Conservation (phyloP, 805 yeast genomes). For the Lachancea sp. region DNA sequence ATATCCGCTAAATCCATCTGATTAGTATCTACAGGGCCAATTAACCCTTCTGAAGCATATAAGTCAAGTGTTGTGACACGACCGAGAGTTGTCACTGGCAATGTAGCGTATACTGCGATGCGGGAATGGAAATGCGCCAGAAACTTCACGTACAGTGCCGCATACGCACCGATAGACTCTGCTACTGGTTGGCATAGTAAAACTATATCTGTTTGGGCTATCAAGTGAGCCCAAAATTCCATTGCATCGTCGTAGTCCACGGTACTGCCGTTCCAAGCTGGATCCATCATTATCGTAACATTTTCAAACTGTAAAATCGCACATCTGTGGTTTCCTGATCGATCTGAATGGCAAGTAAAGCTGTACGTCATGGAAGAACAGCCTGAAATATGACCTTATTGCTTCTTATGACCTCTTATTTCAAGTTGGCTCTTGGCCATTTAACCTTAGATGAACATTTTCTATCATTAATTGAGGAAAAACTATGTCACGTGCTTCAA, state of each 20-base stretch:
- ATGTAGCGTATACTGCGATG: conserved; percentile 76
- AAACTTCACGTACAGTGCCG: conserved; percentile 52
- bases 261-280: conserved; percentile 61
- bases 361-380: conserved; percentile 8
- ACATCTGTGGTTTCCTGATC: conserved; percentile 26
- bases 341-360: conserved; percentile 9
- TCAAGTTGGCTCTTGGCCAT: too few species aligned
- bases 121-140: conserved; percentile 48
- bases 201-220: conserved; percentile 54
- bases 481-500: too few species aligned
- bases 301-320: conserved; percentile 52
- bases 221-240: conserved; percentile 36
- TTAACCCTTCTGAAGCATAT: conserved; percentile 63
- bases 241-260: conserved; percentile 31
- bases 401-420: too few species aligned
- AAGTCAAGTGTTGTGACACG: conserved; percentile 78
- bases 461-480: too few species aligned
- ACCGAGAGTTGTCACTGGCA: conserved; percentile 86
- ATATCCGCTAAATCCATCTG: conserved; percentile 62
- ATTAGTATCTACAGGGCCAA: conserved; percentile 63
- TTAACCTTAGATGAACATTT: too few species aligned
- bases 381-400: too few species aligned
- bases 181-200: conserved; percentile 83
- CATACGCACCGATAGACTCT: conserved; percentile 74
- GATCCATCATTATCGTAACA: conserved; percentile 59